Percentiles rank a stretch among this genome's conserved stretches.
Evolutionary conservation across 768 basidiomycete species (phyloP).

Genomic region (Steccherinum ochraceum): DNA sequence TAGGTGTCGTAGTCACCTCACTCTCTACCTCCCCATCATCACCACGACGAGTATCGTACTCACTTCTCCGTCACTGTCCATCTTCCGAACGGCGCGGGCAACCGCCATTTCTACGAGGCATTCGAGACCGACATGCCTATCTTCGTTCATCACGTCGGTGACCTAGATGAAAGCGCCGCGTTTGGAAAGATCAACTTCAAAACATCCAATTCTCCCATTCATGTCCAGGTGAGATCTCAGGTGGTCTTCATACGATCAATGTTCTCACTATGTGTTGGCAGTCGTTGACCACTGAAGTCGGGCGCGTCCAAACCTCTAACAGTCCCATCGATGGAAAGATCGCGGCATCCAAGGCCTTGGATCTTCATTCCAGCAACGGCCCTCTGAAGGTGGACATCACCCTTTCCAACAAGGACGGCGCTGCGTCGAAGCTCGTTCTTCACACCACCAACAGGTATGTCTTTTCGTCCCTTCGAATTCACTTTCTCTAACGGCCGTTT

Average conservation of each 20-base stretch:
- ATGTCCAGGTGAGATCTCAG: slow-evolving; percentile 19
- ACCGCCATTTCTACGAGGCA: slow-evolving; percentile 13
- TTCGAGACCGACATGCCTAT: slow-evolving; percentile 24
- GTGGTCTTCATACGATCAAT: too few relatives aligned
- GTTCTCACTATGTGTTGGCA: too few relatives aligned
- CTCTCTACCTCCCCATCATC: not conserved
- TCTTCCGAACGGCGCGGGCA: slow-evolving; percentile 18
- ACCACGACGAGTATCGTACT: slow-evolving; percentile 5
- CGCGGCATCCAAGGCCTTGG: slow-evolving; percentile 22
- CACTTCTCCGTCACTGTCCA: slow-evolving; percentile 24
- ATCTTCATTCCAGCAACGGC: slow-evolving; percentile 29
- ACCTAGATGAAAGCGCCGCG: slow-evolving; percentile 21
- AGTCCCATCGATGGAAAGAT: slow-evolving; percentile 29
- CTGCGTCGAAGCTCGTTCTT: slow-evolving; percentile 25
- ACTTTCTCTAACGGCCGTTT: not conserved
- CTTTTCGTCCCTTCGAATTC: too few relatives aligned
- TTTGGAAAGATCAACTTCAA: slow-evolving; percentile 22
- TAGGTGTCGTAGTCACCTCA: slow-evolving; percentile 10
- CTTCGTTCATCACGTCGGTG: slow-evolving; percentile 23
- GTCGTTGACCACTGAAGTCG: not conserved
- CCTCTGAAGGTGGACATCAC: slow-evolving; percentile 23
- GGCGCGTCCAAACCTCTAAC: slow-evolving; percentile 5
- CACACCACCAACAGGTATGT: slow-evolving; percentile 39
- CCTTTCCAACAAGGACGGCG: slow-evolving; percentile 19
- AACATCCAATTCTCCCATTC: slow-evolving; percentile 22